Conservation (phyloP, 495 filamentous ascomycete genomes). For the Penicillium ochrochloron region DNA sequence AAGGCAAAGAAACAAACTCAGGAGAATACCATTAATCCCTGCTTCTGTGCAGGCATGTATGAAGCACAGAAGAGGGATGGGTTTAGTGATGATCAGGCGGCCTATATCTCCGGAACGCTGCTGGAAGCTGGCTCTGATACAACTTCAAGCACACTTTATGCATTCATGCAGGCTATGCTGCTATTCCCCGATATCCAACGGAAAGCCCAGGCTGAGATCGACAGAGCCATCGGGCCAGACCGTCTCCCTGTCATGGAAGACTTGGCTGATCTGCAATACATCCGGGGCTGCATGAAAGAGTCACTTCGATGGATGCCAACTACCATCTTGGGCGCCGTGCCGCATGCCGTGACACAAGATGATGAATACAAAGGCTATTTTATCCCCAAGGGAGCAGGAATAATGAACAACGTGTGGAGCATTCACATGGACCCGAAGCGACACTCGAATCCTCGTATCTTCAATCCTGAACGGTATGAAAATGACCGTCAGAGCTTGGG, state of each 20-base stretch:
- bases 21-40: conserved; percentile 36
- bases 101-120: conserved; percentile 48
- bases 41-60: conserved; percentile 41
- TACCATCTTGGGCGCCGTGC: conserved; percentile 52
- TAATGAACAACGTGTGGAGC: conserved; percentile 52
- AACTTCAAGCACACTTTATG: conserved; percentile 41
- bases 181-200: conserved; percentile 48
- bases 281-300: conserved; percentile 45
- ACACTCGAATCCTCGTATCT: conserved; percentile 56
- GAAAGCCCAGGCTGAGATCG: conserved; percentile 58
- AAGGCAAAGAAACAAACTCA: conserved; percentile 38
- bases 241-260: conserved; percentile 35
- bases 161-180: conserved; percentile 50
- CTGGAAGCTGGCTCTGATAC: conserved; percentile 52
- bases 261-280: conserved; percentile 39
- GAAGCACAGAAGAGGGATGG: conserved; percentile 35
- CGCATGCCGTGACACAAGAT: conserved; percentile 58
- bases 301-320: conserved; percentile 48
- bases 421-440: conserved; percentile 50
- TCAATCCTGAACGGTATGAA: conserved; percentile 59
- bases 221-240: conserved; percentile 27
- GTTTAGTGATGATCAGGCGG: conserved; percentile 41
- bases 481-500: conserved; percentile 32
- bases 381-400: conserved; percentile 51
- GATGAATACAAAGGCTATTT: conserved; percentile 57